Percentiles rank a stretch among this genome's conserved stretches.
Evolutionary conservation across 176 grass and related monocot genomes (phyloP).

Genomic region (Coix lacrymajobi): DNA sequence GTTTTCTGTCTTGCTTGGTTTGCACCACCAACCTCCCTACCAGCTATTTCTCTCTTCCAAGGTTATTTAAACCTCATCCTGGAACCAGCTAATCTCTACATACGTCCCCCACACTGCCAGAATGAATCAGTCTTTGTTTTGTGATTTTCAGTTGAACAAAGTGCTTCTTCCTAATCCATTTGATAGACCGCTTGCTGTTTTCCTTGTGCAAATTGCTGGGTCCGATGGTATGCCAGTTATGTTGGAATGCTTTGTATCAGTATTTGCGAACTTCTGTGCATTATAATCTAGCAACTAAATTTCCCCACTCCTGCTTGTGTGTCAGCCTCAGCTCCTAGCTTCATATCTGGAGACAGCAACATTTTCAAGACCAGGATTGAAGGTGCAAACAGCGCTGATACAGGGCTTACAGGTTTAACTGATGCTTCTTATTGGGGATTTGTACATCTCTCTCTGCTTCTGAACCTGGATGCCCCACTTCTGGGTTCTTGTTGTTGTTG

Average conservation of each 20-base stretch:
- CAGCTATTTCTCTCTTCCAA: slow-evolving; percentile 57
- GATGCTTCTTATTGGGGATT: slow-evolving; percentile 14
- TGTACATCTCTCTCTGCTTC: neutral
- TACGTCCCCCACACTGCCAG: neutral
- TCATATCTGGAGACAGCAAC: slow-evolving; percentile 37
- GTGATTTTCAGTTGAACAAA: slow-evolving; percentile 73
- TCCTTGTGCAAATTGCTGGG: slow-evolving; percentile 70
- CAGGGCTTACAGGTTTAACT: slow-evolving; percentile 72
- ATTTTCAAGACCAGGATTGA: slow-evolving; percentile 58
- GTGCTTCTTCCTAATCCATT: slow-evolving; percentile 81
- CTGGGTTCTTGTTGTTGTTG: neutral
- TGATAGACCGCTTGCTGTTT: slow-evolving; percentile 66
- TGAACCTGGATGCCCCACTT: neutral
- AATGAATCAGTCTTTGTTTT: slow-evolving; percentile 15
- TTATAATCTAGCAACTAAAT: slow-evolving; percentile 17
- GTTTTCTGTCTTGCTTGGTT: slow-evolving; percentile 89
- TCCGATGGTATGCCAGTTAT: slow-evolving; percentile 47
- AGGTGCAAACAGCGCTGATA: slow-evolving; percentile 32
- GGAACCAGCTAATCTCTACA: neutral
- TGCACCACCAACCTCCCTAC: slow-evolving; percentile 50
- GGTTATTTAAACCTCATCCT: slow-evolving; percentile 32
- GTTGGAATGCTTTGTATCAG: neutral
- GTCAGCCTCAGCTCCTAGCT: slow-evolving; percentile 30
- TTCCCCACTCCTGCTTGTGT: slow-evolving; percentile 14
- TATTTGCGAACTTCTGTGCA: neutral